A percentile compares a stretch with the other conserved stretches of the same genome.
Evolutionary conservation across 2,329 filamentous ascomycete genomes (phyloP).

Genomic region (Chaetomium olivaceum): DNA sequence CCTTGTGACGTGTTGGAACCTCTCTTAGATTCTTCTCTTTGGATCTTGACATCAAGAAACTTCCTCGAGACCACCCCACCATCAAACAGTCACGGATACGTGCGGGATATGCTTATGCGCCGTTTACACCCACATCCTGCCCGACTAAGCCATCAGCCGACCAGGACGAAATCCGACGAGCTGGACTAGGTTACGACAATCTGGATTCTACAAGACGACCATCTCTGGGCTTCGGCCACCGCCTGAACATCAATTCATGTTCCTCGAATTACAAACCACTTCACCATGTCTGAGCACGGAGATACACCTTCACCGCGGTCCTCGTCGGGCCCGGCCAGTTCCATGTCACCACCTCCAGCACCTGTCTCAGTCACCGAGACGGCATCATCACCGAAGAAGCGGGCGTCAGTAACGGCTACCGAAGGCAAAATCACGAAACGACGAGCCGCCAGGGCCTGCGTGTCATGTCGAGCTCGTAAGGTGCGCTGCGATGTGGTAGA

Average conservation of each 20-base stretch:
- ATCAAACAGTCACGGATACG: slow-evolving; percentile 1
- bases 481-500: slow-evolving; percentile 94
- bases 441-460: slow-evolving; percentile 87
- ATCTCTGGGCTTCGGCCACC: slow-evolving; percentile 12
- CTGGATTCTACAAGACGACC: not conserved
- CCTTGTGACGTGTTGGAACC: not conserved
- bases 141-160: not conserved
- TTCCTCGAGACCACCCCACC: not conserved
- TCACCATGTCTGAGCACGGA: slow-evolving; percentile 23
- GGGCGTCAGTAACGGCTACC: not conserved
- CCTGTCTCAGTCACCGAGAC: slow-evolving; percentile 14
- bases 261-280: not conserved
- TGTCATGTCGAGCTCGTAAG: slow-evolving; percentile 84
- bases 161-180: not conserved
- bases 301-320: slow-evolving; percentile 23
- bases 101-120: slow-evolving; percentile 8
- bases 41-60: slow-evolving; percentile 1
- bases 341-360: slow-evolving; percentile 19
- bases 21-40: not conserved
- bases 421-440: slow-evolving; percentile 65
- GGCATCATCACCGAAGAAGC: slow-evolving; percentile 20
- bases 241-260: not conserved
- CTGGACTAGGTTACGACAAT: not conserved
- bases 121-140: slow-evolving; percentile 6
- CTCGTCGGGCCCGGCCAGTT: slow-evolving; percentile 15